Evolutionary conservation across 2,329 filamentous ascomycete species (phyloP), one percentile per base, ranked within the genome.

Genomic region (Cladosporium austrohemisphaericum): DNA sequence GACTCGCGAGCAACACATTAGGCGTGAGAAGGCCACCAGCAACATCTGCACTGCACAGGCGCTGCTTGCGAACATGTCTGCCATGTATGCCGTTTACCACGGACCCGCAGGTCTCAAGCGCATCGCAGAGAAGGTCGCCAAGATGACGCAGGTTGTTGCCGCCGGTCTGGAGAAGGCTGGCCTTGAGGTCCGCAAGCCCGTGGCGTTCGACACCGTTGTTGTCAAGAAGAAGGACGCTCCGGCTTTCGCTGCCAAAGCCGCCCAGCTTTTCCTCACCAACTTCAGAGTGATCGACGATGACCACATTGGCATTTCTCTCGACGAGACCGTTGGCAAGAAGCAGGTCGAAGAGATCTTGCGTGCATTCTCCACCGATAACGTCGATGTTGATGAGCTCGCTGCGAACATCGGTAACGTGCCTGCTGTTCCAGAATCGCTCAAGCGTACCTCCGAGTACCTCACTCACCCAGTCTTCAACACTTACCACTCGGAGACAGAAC

Each of bases 21-120:
- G 92, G 57, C 81, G 92, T 63, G 92, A 97, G 68, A 96, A 96
- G 78, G 92, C 92, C 1, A 97, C 92, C 1, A 95, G 90, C 75
- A 97, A 97, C 65, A 91, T 96, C 52, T 97, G 92, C 74, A 97
- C 92, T 1, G 91, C 92, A 1, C 92, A 97, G 71, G 92, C 92
- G 7, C 74, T 97, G 20, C 76, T 96, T 44, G 92, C 92, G 29
- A 97, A 97, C 69, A 96, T 96, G 88, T 92, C 83, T 59, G 89
- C 91, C 48, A 85, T 96, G 73, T 97, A 95, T 65, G 91, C 90
- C 45, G 78, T 96, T 47, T 97, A 96, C 68, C 92, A 97, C 66
- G 92, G 92, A 3, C 92, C 92, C 1, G 70, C 82, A 47, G 90
- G 91, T 14, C 73, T 97, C 43, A 89, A 83, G 70, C 79, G 81